Base-by-base conservation (phyloP, 345 rosid species). In the Linum usitatissimum region DNA sequence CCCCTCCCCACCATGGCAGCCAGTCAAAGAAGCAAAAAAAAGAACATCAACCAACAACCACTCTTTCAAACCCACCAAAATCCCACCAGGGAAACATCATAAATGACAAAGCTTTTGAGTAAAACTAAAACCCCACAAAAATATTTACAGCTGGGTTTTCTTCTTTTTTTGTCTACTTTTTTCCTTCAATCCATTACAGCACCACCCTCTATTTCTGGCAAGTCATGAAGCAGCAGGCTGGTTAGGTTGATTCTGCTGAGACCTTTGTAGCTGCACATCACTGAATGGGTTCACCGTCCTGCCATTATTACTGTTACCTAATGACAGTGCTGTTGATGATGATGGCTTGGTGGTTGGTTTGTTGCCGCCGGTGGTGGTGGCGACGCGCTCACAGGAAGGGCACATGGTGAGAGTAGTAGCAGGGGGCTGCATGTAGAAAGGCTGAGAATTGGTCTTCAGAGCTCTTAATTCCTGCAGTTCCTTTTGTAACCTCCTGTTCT, bases 331-430 rank as follows among this genome's bases (percentile, higher is more conserved):
- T 48, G 58, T 48, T 55, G 68, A 67, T 30, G 15, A 55, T 23
- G 28, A 23, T 23, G 28, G 2, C 28, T 7, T 61, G 17, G 20
- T 23, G 56, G 66, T 45, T 45, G 15, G 39, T 34, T 34, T 34
- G 38, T 23, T 23, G 38, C 3, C 57, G 40, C 63, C 15, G 57
- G 39, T 36, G 51, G 86, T 74, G 77, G 96, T 77, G 71, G 88
- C 85, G 12, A 89, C 91, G 56, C 97, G 92, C 79, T 87, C 97
- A 59, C 99, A 93, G 9, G 99, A 93, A 53, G 99, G 99, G 66
- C 99, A 93, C 96, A 93, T 93, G 59, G 99, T 93, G 78, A 93
- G 99, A 64, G 99, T 93, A 39, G 99, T 93, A 64, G 99, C 96
- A 10, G 99, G 99, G n/a, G 86, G 90, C 68, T 93, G 99, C 96